Base-by-base conservation (phyloP, 2,329 filamentous ascomycete species). In the Dactylellina haptotyla region DNA sequence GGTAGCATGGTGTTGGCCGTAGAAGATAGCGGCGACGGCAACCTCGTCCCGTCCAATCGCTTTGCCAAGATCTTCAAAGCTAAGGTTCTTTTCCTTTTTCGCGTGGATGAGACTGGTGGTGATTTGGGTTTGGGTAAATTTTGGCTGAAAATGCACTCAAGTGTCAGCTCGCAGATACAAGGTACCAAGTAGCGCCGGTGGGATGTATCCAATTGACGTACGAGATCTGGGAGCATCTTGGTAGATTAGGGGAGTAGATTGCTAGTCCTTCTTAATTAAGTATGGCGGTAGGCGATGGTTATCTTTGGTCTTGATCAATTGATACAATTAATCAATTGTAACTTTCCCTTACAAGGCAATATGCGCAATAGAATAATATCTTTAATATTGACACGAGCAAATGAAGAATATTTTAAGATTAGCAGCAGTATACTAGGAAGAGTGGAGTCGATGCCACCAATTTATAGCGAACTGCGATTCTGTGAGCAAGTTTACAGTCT, bases 21-120 rank as follows among this genome's bases (percentile, higher is more conserved):
- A 78, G 57, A 78, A 78, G 46, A 78, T 75, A 2, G 77, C 77
- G 8, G 77, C 77, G 26, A 78, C 73, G 48, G 77, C 75, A n/a
- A 78, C 77, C 50, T 78, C 77, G 53, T 78, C 76, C 41, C 77
- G 77, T 25, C 70, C 76, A 18, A 78, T 75, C 34, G 69, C 32
- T 25, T 70, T 63, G n/a, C 65, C 75, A 28, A 78, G 76, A 4
- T 74, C 62, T 28, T 75, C 75, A 37, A 78, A 78, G 41, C 71
- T 76, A 41, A 76, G 37, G 16, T 63, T 43, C 9, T 39, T 53
- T 50, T 59, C 34, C 26, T 76, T 69, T 71, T 78, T 78, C 45
- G 76, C 75, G 9, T 73, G 61, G 56, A 78, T 64, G 50, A 78
- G 76, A 18, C 56, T 63, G 26, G 43, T 41, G 4, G 70, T 73